A percentile compares a stretch with the other conserved stretches of the same genome.
phyloP scores from a whole-genome alignment of 805 yeast species.

The Cyberlindnera mycetangii region DNA sequence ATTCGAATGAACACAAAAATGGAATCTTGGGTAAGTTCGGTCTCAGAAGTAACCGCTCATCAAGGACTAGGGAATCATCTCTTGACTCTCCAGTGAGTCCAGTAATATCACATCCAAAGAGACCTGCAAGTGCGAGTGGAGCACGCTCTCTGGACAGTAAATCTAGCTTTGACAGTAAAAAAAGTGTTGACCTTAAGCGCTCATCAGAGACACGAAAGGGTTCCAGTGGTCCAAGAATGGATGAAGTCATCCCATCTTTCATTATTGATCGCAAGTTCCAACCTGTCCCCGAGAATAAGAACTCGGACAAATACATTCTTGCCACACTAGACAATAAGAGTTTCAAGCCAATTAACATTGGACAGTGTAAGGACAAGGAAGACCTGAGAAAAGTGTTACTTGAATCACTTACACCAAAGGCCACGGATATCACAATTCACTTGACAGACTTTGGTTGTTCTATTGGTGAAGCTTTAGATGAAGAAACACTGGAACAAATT shows the following conservation, averaged over 20 bases:
- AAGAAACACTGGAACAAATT: constrained; percentile 39
- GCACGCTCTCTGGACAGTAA: constrained; percentile 1
- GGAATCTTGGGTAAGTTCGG: constrained; percentile 25
- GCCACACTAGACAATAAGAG: constrained; percentile 60
- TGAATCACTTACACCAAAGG: constrained; percentile 31
- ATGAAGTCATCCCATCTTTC: constrained; percentile 15
- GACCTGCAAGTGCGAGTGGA: constrained; percentile 9
- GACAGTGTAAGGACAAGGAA: constrained; percentile 28
- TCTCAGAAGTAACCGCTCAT: constrained; percentile 13
- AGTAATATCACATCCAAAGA: background rate
- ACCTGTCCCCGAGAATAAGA: constrained; percentile 34
- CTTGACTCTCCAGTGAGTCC: constrained; percentile 23
- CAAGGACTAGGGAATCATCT: constrained; percentile 16
- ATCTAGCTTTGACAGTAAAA: constrained; percentile 11
- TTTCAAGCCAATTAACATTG: constrained; percentile 49
- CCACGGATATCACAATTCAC: constrained; percentile 39
- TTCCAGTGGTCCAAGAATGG: constrained; percentile 8
- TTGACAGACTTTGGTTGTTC: constrained; percentile 67
- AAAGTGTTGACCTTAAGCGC: constrained; percentile 7
- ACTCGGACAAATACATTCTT: constrained; percentile 42
- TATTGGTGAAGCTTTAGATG: constrained; percentile 56
- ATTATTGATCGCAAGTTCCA: constrained; percentile 35
- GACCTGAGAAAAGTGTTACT: constrained; percentile 41
- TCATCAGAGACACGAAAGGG: constrained; percentile 3
- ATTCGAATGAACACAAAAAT: constrained; percentile 16